Evolutionary conservation across 805 yeast species (phyloP).

Genomic region (Sungouiozyma intestinalis): DNA sequence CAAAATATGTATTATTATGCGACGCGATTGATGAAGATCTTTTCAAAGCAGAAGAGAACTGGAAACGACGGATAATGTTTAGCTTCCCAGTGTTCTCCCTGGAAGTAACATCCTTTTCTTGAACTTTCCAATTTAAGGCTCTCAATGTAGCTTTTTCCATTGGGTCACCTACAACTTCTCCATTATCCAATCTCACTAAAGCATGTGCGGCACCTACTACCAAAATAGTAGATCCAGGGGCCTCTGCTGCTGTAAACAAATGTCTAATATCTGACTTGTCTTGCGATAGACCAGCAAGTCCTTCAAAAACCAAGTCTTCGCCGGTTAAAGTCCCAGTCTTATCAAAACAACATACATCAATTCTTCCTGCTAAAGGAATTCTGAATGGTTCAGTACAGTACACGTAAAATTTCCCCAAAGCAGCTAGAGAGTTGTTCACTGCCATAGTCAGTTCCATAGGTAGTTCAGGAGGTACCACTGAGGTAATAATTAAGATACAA

Average conservation of each 20-base stretch:
- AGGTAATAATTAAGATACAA: conserved; percentile 90
- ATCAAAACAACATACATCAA: conserved; percentile 97
- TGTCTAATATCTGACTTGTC: conserved; percentile 41
- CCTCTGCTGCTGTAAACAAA: conserved; percentile 43
- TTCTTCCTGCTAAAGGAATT: conserved; percentile 94
- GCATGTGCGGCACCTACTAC: conserved; percentile 96
- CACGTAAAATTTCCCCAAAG: conserved; percentile 76
- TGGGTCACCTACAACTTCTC: conserved; percentile 97
- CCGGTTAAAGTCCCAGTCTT: conserved; percentile 97
- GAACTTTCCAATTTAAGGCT: conserved; percentile 79
- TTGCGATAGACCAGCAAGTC: conserved; percentile 69
- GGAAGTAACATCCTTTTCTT: conserved; percentile 59
- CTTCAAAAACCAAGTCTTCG: conserved; percentile 92
- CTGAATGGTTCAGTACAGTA: conserved; percentile 98
- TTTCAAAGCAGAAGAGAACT: conserved; percentile 90
- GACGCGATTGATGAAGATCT: conserved; percentile 84
- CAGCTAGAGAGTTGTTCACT: conserved; percentile 82
- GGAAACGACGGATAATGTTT: conserved; percentile 83
- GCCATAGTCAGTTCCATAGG: conserved; percentile 99
- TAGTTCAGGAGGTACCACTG: conserved; percentile 97
- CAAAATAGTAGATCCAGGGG: conserved; percentile 56
- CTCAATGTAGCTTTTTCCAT: conserved; percentile 95
- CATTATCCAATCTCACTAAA: conserved; percentile 85
- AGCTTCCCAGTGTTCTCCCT: conserved; percentile 39
- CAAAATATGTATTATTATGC: conserved; percentile 46